phyloP scores from a whole-genome alignment of 306 rosid genomes.

The Alnus glutinosa region DNA sequence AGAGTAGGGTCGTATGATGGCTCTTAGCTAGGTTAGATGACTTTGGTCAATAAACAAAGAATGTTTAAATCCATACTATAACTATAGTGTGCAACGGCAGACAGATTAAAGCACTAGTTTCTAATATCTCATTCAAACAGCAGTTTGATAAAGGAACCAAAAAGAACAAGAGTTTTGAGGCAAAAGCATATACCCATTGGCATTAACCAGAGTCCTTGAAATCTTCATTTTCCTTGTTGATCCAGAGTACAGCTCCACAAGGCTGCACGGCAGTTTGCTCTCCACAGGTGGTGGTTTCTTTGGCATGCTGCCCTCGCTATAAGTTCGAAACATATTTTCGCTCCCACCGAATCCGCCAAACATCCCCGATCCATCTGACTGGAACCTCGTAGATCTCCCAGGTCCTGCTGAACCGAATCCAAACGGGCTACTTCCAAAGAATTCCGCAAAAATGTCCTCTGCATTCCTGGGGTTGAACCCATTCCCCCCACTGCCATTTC shows the following conservation, averaged over 20 bases:
- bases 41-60: neutral
- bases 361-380: slow-evolving; percentile 58
- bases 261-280: slow-evolving; percentile 77
- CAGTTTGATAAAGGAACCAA: neutral
- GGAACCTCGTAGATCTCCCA: slow-evolving; percentile 72
- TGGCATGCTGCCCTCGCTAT: slow-evolving; percentile 51
- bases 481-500: slow-evolving; percentile 42
- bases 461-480: slow-evolving; percentile 89
- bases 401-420: slow-evolving; percentile 77
- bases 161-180: neutral
- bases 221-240: slow-evolving; percentile 98
- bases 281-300: slow-evolving; percentile 87
- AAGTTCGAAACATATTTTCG: slow-evolving; percentile 54
- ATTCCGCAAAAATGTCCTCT: slow-evolving; percentile 94
- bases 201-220: slow-evolving; percentile 65
- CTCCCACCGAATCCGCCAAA: slow-evolving; percentile 63
- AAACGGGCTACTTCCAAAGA: slow-evolving; percentile 92
- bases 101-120: neutral
- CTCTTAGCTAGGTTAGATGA: neutral
- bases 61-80: neutral
- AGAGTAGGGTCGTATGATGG: neutral
- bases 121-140: too few species aligned
- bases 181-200: slow-evolving; percentile 52
- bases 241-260: slow-evolving; percentile 82
- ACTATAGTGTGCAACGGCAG: neutral